These are phyloP conservation scores for Penicillium fuscoglaucum DNA, from an alignment of 2,329 filamentous ascomycete species.

Conservation along the genomic window DNA sequence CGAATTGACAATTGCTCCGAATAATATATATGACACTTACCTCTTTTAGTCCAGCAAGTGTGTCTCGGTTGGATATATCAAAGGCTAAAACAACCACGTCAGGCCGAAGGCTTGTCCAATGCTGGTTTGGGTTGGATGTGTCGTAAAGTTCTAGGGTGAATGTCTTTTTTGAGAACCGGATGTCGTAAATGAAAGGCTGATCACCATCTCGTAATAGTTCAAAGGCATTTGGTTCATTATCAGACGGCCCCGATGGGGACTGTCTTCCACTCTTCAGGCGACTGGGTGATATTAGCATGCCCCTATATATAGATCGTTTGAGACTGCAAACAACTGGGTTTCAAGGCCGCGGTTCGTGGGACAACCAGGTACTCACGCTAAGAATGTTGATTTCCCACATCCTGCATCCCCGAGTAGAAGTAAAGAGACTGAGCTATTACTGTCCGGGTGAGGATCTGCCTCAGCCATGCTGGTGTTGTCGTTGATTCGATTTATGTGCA, in stretches of 20 bases:
- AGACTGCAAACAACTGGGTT: not conserved
- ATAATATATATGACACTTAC: slow-evolving; percentile 22
- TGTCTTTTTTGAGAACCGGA: slow-evolving; percentile 56
- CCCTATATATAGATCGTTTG: not conserved
- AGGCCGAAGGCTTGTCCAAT: slow-evolving; percentile 56
- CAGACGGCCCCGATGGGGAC: slow-evolving; percentile 16
- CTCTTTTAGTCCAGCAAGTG: slow-evolving; percentile 50
- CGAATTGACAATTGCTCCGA: not conserved
- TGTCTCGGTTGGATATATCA: slow-evolving; percentile 56
- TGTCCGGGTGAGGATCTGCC: not conserved
- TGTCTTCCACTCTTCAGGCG: slow-evolving; percentile 24
- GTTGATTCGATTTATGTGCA: not conserved
- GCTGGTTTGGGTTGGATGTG: slow-evolving; percentile 56
- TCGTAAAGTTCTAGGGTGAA: slow-evolving; percentile 60
- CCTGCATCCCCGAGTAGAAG: slow-evolving; percentile 60
- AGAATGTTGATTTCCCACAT: slow-evolving; percentile 63
- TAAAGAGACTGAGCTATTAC: slow-evolving; percentile 38
- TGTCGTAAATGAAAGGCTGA: slow-evolving; percentile 61
- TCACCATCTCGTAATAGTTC: slow-evolving; percentile 54
- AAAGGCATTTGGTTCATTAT: slow-evolving; percentile 36
- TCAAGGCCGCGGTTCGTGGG: no score
- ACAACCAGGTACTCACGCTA: slow-evolving; percentile 54
- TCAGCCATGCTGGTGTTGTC: slow-evolving; percentile 10
- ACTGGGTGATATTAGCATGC: slow-evolving; percentile 9
- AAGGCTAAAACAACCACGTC: slow-evolving; percentile 60